Evolutionary conservation across 1,284 basidiomycete genomes (phyloP).

Genomic region (Termitomyces sp.): DNA sequence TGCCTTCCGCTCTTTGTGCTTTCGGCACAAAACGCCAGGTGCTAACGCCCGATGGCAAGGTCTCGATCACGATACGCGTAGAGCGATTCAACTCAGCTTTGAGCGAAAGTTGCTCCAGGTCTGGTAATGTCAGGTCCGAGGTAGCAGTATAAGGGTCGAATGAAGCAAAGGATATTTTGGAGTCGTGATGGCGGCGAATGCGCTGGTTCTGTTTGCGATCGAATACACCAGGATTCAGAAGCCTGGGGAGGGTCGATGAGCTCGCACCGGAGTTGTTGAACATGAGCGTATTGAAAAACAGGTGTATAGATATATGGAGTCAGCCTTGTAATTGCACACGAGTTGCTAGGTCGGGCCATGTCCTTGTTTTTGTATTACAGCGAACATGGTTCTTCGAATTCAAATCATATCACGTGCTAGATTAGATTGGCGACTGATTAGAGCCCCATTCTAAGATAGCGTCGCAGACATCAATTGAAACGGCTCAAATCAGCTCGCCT

Average conservation of each 20-base stretch:
- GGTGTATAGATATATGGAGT: not conserved
- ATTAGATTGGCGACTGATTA: constrained; percentile 12
- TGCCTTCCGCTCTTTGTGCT: constrained; percentile 50
- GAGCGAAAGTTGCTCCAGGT: constrained; percentile 34
- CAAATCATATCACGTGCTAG: constrained; percentile 10
- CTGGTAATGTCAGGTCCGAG: constrained; percentile 28
- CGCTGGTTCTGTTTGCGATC: constrained; percentile 56
- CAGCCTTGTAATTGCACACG: constrained; percentile 1
- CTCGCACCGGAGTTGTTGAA: constrained; percentile 7
- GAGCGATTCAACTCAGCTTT: constrained; percentile 47
- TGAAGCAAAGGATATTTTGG: constrained; percentile 58
- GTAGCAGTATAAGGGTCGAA: constrained; percentile 64
- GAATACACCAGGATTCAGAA: constrained; percentile 44
- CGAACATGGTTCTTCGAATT: not conserved
- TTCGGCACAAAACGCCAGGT: constrained; percentile 74
- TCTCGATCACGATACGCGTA: constrained; percentile 69
- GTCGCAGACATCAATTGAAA: too few species aligned
- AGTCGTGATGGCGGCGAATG: constrained; percentile 48
- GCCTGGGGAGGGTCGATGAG: constrained; percentile 13
- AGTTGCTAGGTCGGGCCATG: constrained; percentile 11
- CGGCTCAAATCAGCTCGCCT: constrained; percentile 2
- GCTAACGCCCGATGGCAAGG: constrained; percentile 41
- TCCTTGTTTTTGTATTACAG: constrained; percentile 3
- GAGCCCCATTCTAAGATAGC: too few species aligned
- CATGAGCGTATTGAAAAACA: not conserved